Conservation (phyloP, 148 eudicot genomes). For the Persicaria tinctoria region DNA sequence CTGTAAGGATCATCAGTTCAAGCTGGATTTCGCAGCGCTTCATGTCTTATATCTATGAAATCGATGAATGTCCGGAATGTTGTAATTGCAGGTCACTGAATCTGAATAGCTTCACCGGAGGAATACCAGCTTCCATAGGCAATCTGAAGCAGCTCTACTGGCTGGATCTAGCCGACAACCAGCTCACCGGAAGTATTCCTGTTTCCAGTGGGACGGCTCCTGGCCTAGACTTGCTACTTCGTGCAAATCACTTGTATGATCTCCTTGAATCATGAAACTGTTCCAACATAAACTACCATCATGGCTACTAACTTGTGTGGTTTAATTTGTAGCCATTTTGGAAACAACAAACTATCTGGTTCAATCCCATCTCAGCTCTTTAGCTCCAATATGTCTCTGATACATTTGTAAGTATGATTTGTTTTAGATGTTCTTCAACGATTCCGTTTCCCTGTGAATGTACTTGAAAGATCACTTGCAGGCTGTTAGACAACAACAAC, state of each 20-base stretch:
- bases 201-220: constrained; percentile 48
- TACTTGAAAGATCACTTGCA: constrained; percentile 15
- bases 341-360: constrained; percentile 72
- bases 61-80: not conserved
- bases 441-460: not conserved
- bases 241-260: constrained; percentile 65
- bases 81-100: constrained; percentile 48
- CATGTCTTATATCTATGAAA: too few relatives aligned
- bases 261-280: too few relatives aligned
- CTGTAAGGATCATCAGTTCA: constrained; percentile 41
- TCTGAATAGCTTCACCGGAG: constrained; percentile 51
- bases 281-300: not conserved
- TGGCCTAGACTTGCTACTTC: constrained; percentile 50
- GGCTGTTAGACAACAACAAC: constrained; percentile 65
- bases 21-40: too few relatives aligned
- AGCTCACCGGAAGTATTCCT: constrained; percentile 51
- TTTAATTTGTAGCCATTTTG: constrained; percentile 51
- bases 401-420: constrained; percentile 63
- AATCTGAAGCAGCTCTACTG: constrained; percentile 46
- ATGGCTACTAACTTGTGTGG: not conserved
- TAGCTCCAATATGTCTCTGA: constrained; percentile 48
- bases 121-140: constrained; percentile 44
- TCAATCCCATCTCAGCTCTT: constrained; percentile 50
- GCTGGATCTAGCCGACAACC: constrained; percentile 56
- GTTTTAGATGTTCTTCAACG: not conserved